Percentiles rank a stretch among this genome's conserved stretches.
These are phyloP conservation scores for Tilletia indica DNA, from an alignment of 1,284 basidiomycete genomes.

Conservation along the genomic window DNA sequence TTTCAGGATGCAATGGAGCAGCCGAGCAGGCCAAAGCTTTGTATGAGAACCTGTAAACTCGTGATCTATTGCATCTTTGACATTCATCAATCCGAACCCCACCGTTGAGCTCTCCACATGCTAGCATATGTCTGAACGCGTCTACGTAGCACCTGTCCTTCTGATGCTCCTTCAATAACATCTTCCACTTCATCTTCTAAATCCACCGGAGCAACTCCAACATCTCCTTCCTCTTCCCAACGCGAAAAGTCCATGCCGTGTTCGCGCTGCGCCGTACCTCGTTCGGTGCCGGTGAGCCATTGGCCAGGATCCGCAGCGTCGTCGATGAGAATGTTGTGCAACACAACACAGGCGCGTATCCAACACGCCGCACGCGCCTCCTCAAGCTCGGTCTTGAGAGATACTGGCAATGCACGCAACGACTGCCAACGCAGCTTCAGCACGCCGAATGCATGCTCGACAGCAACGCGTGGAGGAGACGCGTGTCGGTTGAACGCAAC, in stretches of 20 bases:
- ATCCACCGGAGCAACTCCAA: not conserved
- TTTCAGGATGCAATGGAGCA: not conserved
- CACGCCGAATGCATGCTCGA: constrained; percentile 3
- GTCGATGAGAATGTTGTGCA: constrained; percentile 1
- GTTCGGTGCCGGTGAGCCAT: not conserved
- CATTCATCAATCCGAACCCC: not conserved
- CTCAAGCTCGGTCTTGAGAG: not conserved
- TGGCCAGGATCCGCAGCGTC: not conserved
- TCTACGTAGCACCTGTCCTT: not conserved
- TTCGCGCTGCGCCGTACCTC: not conserved
- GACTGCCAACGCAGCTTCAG: constrained; percentile 12
- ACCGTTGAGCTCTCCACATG: no score
- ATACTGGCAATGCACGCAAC: not conserved
- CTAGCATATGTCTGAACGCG: no score
- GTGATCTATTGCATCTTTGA: not conserved
- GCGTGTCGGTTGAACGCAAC: not conserved
- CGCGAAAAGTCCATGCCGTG: not conserved
- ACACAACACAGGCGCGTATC: constrained; percentile 1
- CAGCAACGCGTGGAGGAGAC: not conserved
- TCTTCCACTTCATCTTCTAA: not conserved
- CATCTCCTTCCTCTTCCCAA: not conserved
- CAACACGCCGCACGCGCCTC: not conserved
- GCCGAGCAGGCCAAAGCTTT: not conserved
- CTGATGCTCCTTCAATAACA: not conserved
- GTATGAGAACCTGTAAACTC: not conserved